Evolutionary conservation across 192 early-diverging fungal genomes (phyloP), one percentile per base, ranked within the genome.

Genomic region (Coemansia sp.): DNA sequence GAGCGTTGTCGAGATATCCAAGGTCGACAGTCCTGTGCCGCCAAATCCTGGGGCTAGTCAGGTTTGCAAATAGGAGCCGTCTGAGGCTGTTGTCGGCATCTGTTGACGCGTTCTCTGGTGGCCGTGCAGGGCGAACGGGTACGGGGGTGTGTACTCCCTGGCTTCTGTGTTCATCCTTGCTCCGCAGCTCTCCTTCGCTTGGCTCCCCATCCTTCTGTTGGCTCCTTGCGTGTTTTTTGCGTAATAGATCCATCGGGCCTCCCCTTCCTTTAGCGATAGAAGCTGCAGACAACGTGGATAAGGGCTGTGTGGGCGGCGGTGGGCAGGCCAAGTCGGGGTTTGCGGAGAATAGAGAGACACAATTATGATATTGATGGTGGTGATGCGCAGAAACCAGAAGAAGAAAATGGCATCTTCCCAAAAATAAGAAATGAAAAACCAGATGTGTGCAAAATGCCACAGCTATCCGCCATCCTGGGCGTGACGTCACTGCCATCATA

Each of bases 51-150:
- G 63, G 18, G 48, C 10, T 49, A 18, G 26, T 49, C 44, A 64
- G 49, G 44, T 45, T 45, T 11, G 63, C 49, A 6, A 64, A 11
- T 6, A 64, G 63, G 2, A 49, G 32, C 16, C 63, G 63, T 21
- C 47, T 64, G 63, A 49, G 16, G 63, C 63, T 50, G 18, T 49
- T 10, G n/a, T 64, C 63, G 37, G 13, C 23, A 8, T 64, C 63
- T 11, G 21, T n/a, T n/a, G 63, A 44, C 15, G 48, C 49, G 39
- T 64, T 64, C 63, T 64, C 63, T 47, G 63, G 63, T 12, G 63
- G 49, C 3, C 63, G 63, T 32, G 23, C 38, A 11, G 43, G 37
- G 4, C 49, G 43, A 9, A 64, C 44, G 9, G 63, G 63, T 15
- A 64, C 63, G 9, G 63, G 63, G 5, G 63, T 64, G 40, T 64